Base-by-base conservation (phyloP, 352 stramenopile species). In the Globisporangium orthogonon region DNA sequence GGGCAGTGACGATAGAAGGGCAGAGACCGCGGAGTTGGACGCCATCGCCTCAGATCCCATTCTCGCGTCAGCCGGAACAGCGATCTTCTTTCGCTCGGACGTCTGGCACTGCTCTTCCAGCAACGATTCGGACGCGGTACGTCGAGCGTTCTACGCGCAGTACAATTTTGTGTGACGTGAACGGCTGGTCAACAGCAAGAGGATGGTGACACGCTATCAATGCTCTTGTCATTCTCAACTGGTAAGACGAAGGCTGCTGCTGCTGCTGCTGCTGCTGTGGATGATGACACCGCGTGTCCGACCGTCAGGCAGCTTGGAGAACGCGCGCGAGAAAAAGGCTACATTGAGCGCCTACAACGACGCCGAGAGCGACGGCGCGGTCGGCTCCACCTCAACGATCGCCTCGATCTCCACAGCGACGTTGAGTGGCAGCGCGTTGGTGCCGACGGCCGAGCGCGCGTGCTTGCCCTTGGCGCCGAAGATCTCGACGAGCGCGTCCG, bases 351-450 rank as follows among this genome's bases (percentile, higher is more conserved):
- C 57, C 58, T 46, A 68, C 14, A 68, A 45, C 39, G 57, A 35
- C 57, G 62, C 63, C 29, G 60, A 60, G 40, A 23, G 18, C 48
- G 69, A 73, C 10, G 57, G 63, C 2, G 63, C 52, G 5, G 29
- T 57, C 7, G 67, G 52, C 1, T 96, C 78, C 28, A 98, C 67
- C 66, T 98, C 88, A 7, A 97, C 77, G 57, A 98, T 94, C 45
- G 87, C 86, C 76, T 98, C 95, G 33, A 98, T 90, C 74, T 98
- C 95, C 1, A 98, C 93, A 23, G 88, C 81, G 33, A 97, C 86
- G 65, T 96, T 94, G 10, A 98, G 58, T 1, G 95, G 94, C 23
- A 98, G 68, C 13, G 90, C 88, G 62, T 95, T 98, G 2, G 89
- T 97, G 52, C 94, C 95, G 50, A 98, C 86, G 10, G 95, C 95